These are phyloP conservation scores for Ascochyta koolunga DNA, from an alignment of 2,329 filamentous ascomycete genomes.

Conservation along the genomic window DNA sequence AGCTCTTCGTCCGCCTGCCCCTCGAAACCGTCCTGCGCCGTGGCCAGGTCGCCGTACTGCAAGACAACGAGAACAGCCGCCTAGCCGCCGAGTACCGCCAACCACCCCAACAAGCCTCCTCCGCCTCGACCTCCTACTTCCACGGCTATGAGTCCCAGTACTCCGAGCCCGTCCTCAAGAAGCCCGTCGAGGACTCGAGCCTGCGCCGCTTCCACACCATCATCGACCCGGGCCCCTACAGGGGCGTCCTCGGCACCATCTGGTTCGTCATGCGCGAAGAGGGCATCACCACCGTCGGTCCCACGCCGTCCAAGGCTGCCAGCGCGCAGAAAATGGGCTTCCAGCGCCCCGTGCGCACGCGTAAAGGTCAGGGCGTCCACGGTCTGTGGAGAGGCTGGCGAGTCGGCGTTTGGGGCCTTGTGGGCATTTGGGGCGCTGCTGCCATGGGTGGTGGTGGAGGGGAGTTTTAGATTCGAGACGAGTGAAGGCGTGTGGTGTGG, in stretches of 20 bases:
- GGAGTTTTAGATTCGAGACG: conserved; percentile 44
- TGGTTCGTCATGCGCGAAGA: conserved; percentile 86
- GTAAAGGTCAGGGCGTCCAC: conserved; percentile 70
- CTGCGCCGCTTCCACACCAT: conserved; percentile 67
- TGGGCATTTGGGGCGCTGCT: conserved; percentile 74
- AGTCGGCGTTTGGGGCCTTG: conserved; percentile 77
- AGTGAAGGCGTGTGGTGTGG: not conserved
- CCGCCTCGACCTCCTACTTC: not conserved
- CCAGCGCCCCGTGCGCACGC: conserved; percentile 48
- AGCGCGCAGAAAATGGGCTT: conserved; percentile 39
- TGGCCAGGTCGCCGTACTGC: conserved; percentile 75
- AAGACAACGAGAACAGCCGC: conserved; percentile 43
- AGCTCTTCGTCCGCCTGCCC: conserved; percentile 85
- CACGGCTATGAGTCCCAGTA: conserved; percentile 7
- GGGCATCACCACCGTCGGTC: conserved; percentile 58
- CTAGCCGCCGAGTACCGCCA: conserved; percentile 33
- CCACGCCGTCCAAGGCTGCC: conserved; percentile 27
- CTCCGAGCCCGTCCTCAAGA: conserved; percentile 8
- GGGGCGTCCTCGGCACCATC: conserved; percentile 89
- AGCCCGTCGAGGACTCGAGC: conserved; percentile 29
- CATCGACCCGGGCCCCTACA: conserved; percentile 79
- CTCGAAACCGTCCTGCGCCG: conserved; percentile 90
- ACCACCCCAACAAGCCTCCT: conserved; percentile 16
- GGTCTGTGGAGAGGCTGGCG: conserved; percentile 78
- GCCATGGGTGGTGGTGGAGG: conserved; percentile 56